Evolutionary conservation across 371 early-diverging fungal genomes (phyloP), one percentile per base, ranked within the genome.

Genomic region (Coemansia sp.): DNA sequence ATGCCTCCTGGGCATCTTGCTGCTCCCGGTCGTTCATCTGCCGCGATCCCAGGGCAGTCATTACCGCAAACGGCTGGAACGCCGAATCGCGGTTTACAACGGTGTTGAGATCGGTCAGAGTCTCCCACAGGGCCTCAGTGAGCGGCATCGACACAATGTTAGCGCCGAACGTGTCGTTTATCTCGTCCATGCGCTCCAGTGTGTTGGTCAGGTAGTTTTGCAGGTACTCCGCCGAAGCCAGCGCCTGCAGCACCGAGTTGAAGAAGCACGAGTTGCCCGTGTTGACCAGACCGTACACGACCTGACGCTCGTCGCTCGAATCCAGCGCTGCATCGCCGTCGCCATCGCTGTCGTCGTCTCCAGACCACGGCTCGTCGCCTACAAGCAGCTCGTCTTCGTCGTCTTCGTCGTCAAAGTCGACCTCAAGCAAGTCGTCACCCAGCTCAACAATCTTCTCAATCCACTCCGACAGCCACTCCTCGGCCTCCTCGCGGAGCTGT

Each of bases 1-100:
- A 91, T 26, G 95, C 83, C 69, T 96, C 97, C 68, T 96, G 97
- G 0, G 95, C 97, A 77, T 96, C 97, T 87, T 95, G 88, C 59
- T 92, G 92, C 63, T 87, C 86, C 60, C 81, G 83, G 65, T 88
- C 87, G 63, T 83, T 81, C 61, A 79, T 63, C 16, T 81, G 61
- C 16, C 81, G 82, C 38, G 70, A 70, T 16, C 82, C 80, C n/a
- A 90, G 72, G 6, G 90, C 89, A 1, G 69, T 64, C 63, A 88
- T 81, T 10, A 90, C 70, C 5, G 72, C 72, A 20, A 71, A 68
- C 0, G 90, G 89, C 63, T 81, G 71, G 53, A 89, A 80, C 1
- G 84, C 80, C 14, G 64, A 55, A 47, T 79, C 51, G 72, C 67
- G 50, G 64, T 77, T n/a, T 54, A 67, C 36, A 49, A 63, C 52